phyloP scores from a whole-genome alignment of 441 rosid genomes.

The Hura crepitans region DNA sequence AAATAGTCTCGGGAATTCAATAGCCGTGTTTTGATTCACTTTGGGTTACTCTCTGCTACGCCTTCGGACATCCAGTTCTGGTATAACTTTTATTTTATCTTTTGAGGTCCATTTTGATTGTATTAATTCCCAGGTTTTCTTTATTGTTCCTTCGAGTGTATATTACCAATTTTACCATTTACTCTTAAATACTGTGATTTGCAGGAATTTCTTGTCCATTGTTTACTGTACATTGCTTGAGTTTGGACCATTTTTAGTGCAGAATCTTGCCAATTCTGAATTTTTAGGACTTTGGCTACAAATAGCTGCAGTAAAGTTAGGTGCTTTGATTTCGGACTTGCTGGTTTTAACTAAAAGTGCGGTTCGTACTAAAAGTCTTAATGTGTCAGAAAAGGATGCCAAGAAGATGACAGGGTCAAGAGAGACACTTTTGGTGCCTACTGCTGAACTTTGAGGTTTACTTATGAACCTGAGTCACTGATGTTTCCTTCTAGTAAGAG shows the following conservation, averaged over 20 bases:
- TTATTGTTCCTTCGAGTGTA: slow-evolving; percentile 2
- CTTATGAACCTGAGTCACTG: slow-evolving; percentile 45
- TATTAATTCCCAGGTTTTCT: neutral
- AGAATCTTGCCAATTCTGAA: neutral
- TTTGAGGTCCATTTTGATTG: neutral
- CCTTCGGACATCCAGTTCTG: slow-evolving; percentile 1
- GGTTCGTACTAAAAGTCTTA: neutral
- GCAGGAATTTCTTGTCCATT: neutral
- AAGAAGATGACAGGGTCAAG: slow-evolving; percentile 55
- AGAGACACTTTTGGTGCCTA: slow-evolving; percentile 53
- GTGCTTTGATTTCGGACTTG: slow-evolving; percentile 9
- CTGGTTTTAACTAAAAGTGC: neutral
- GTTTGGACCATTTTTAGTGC: slow-evolving; percentile 2
- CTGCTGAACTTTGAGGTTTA: slow-evolving; percentile 60
- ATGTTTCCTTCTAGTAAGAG: slow-evolving; percentile 55
- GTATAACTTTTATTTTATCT: slow-evolving; percentile 3
- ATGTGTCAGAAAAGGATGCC: slow-evolving; percentile 44
- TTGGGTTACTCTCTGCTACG: neutral
- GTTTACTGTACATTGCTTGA: neutral
- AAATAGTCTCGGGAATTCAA: neutral
- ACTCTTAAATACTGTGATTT: slow-evolving; percentile 1
- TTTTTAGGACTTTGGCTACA: neutral
- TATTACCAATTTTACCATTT: no score
- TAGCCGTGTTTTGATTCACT: neutral
- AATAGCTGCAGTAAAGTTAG: slow-evolving; percentile 8